Conservation (phyloP, 306 rosid genomes). For the Ormosia emarginata region DNA sequence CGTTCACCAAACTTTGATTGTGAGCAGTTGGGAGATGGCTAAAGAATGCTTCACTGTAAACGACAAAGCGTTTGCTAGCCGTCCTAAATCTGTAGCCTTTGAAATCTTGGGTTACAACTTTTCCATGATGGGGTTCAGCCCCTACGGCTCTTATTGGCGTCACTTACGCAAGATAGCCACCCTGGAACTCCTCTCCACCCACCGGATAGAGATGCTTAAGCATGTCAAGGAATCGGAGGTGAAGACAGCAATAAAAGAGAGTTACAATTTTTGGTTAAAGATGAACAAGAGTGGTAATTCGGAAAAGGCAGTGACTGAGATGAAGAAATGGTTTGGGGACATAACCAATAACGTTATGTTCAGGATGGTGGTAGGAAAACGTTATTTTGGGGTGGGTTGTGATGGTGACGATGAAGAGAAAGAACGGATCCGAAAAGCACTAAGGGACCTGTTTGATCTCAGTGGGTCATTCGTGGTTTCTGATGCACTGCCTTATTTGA, state of each 20-base stretch:
- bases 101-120: constrained; percentile 23
- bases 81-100: constrained; percentile 23
- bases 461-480: background rate
- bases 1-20: constrained; percentile 6
- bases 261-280: background rate
- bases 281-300: background rate
- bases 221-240: constrained; percentile 25
- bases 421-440: background rate
- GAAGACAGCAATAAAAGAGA: constrained; percentile 1
- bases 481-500: constrained; percentile 30
- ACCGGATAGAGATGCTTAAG: constrained; percentile 14
- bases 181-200: constrained; percentile 8
- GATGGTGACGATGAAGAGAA: background rate
- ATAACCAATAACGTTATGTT: constrained; percentile 3
- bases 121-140: constrained; percentile 26
- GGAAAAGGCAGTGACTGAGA: background rate
- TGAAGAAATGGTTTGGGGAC: constrained; percentile 38
- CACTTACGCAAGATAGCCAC: constrained; percentile 31
- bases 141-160: constrained; percentile 49
- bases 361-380: constrained; percentile 23
- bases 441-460: background rate
- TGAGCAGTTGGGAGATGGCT: constrained; percentile 28
- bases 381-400: background rate
- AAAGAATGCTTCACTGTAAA: constrained; percentile 35
- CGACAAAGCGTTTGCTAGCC: constrained; percentile 21